phyloP scores from a whole-genome alignment of 768 basidiomycete species.

The Tricholoma terreum region DNA sequence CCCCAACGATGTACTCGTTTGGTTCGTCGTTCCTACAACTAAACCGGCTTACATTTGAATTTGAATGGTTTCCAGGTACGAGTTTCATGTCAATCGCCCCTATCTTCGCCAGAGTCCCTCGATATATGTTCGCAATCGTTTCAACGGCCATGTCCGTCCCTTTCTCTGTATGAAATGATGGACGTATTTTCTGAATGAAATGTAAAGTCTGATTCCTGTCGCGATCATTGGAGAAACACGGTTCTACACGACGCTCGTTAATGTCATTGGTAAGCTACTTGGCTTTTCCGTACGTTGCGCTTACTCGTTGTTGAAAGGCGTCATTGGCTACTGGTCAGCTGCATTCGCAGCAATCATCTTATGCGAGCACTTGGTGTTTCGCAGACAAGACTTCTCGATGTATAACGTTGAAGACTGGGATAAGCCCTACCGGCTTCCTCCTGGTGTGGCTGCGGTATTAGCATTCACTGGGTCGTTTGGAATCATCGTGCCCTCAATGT shows the following conservation, averaged over 20 bases:
- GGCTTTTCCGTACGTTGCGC: not conserved
- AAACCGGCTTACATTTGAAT: not conserved
- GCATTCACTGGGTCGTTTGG: slow-evolving; percentile 50
- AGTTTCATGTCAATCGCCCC: slow-evolving; percentile 66
- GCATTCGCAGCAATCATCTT: slow-evolving; percentile 59
- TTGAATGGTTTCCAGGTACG: slow-evolving; percentile 27
- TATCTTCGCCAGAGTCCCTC: slow-evolving; percentile 51
- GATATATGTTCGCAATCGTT: slow-evolving; percentile 65
- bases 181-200: not conserved
- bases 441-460: slow-evolving; percentile 58
- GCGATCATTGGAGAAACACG: slow-evolving; percentile 67
- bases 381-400: slow-evolving; percentile 40
- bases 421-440: slow-evolving; percentile 52
- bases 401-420: slow-evolving; percentile 60
- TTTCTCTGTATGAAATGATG: no score
- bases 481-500: slow-evolving; percentile 64
- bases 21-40: slow-evolving; percentile 28
- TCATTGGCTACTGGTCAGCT: slow-evolving; percentile 56
- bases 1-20: slow-evolving; percentile 76
- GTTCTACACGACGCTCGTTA: slow-evolving; percentile 61
- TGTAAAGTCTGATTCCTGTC: slow-evolving; percentile 56
- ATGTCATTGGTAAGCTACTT: slow-evolving; percentile 55
- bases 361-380: slow-evolving; percentile 66
- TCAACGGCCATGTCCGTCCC: slow-evolving; percentile 60
- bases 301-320: slow-evolving; percentile 22